phyloP scores from a whole-genome alignment of 1,139 yeast genomes.

The Lodderomyces metapsilosis region DNA sequence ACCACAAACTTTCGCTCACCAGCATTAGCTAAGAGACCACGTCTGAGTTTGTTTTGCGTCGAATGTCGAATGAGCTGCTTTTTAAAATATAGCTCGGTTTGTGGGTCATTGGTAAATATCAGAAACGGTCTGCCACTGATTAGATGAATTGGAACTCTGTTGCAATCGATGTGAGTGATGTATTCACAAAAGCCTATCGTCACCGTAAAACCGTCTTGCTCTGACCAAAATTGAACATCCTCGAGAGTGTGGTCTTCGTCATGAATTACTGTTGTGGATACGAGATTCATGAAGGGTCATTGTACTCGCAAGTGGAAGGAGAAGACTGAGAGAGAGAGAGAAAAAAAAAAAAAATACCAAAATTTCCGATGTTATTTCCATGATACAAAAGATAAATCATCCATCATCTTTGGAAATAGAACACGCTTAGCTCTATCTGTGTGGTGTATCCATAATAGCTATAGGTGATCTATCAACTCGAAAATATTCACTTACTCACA shows the following conservation, averaged over 20 bases:
- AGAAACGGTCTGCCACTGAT: constrained; percentile 22
- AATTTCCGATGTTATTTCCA: background rate
- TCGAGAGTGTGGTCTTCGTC: constrained; percentile 13
- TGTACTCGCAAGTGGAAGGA: background rate
- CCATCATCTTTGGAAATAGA: background rate
- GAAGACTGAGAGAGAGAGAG: background rate
- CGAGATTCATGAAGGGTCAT: constrained; percentile 18
- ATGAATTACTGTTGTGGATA: constrained; percentile 14
- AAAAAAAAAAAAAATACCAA: background rate
- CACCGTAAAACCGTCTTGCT: constrained; percentile 9
- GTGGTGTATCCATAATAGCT: background rate
- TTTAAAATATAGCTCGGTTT: constrained; percentile 27
- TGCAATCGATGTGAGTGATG: constrained; percentile 19
- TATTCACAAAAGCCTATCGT: background rate
- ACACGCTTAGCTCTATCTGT: background rate
- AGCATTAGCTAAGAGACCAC: constrained; percentile 19
- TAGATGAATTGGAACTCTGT: constrained; percentile 30
- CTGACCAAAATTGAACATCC: constrained; percentile 31
- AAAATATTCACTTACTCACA: background rate
- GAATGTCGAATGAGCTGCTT: constrained; percentile 18
- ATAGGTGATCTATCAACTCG: background rate
- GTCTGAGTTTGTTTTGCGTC: constrained; percentile 6
- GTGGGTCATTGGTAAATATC: constrained; percentile 25
- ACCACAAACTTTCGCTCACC: background rate
- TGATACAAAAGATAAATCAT: background rate